Conservation (phyloP, 768 basidiomycete species). For the Podaxis sp. region DNA sequence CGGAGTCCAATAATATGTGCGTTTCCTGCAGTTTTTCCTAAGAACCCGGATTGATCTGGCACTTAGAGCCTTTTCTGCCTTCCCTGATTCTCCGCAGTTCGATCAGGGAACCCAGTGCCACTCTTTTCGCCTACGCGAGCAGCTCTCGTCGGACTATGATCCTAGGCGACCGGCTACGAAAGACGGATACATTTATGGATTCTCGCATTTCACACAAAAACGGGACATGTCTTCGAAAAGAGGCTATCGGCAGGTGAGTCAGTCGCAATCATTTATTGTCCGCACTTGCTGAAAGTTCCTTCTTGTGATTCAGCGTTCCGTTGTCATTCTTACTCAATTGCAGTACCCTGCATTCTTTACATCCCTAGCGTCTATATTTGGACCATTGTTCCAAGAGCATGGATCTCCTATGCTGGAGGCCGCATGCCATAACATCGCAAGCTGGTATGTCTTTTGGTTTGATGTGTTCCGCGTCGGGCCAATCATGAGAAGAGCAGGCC, state of each 20-base stretch:
- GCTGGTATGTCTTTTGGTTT: constrained; percentile 54
- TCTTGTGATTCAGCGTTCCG: constrained; percentile 47
- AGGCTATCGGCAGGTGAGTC: constrained; percentile 71
- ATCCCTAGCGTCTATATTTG: constrained; percentile 59
- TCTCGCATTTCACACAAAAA: constrained; percentile 70
- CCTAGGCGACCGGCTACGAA: constrained; percentile 31
- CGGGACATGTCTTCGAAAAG: constrained; percentile 63
- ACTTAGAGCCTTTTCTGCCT: constrained; percentile 84
- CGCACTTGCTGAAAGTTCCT: neutral
- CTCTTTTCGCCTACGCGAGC: constrained; percentile 78
- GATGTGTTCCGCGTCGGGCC: constrained; percentile 2
- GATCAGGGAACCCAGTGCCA: constrained; percentile 81
- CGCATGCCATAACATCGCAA: constrained; percentile 80
- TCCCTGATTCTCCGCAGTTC: constrained; percentile 85
- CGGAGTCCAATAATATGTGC: constrained; percentile 82
- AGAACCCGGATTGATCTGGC: neutral
- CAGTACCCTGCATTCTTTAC: constrained; percentile 83
- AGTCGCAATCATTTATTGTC: neutral
- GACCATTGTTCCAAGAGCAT: constrained; percentile 68
- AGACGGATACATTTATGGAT: constrained; percentile 77
- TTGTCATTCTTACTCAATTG: constrained; percentile 78
- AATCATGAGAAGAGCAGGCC: constrained; percentile 61
- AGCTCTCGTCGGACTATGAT: constrained; percentile 14
- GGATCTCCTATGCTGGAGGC: constrained; percentile 80
- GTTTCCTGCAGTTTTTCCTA: constrained; percentile 20